Conservation (phyloP, 257 asterid species). For the Solanum infundibuliforme region DNA sequence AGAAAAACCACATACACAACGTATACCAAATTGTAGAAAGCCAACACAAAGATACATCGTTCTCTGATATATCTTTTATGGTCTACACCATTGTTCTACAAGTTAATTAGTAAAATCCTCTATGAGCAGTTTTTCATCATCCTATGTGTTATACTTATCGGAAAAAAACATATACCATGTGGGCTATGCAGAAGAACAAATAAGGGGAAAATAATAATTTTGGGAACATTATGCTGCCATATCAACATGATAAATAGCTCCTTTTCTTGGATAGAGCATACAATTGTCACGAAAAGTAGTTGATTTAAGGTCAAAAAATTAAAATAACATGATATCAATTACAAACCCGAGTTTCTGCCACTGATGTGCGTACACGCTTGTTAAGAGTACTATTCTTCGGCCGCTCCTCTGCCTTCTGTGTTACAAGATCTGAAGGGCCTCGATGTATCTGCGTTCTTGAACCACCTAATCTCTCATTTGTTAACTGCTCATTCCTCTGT, state of each 20-base stretch:
- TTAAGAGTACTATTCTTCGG: conserved; percentile 64
- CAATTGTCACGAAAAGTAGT: not conserved
- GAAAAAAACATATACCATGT: not conserved
- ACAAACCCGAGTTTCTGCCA: conserved; percentile 89
- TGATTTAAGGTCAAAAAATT: conserved; percentile 10
- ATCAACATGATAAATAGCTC: not conserved
- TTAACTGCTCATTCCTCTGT: conserved; percentile 53
- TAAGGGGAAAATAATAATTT: not conserved
- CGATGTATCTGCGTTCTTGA: conserved; percentile 61
- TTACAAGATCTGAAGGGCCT: conserved; percentile 46
- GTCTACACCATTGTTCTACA: not conserved
- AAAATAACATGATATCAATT: conserved; percentile 2
- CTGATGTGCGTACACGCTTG: conserved; percentile 85
- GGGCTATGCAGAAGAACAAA: not conserved
- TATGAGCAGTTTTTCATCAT: not conserved
- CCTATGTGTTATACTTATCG: not conserved
- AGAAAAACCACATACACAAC: not conserved
- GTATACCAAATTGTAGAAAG: not conserved
- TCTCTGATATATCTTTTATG: not conserved
- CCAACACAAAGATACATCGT: not conserved
- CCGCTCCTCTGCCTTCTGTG: conserved; percentile 67
- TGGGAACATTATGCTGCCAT: not conserved
- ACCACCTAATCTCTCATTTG: conserved; percentile 66
- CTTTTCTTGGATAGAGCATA: not conserved
- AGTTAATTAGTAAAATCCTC: not conserved